Evolutionary conservation across 768 basidiomycete species (phyloP).

Genomic region (Clathrus columnatus): DNA sequence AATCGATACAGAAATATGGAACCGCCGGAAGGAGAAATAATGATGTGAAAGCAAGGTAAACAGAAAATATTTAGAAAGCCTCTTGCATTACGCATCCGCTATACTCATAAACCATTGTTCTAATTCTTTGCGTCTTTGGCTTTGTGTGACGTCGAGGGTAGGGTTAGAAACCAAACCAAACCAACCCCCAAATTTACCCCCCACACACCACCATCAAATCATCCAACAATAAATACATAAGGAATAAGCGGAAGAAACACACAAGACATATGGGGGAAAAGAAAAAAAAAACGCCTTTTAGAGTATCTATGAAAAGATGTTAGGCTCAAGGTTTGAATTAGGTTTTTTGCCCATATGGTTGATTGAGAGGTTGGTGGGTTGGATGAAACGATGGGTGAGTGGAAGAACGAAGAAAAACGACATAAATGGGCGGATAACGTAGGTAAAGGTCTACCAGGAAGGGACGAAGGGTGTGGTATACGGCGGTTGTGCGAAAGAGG

Average conservation of each 20-base stretch:
- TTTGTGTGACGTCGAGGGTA: background rate
- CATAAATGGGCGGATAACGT: no score
- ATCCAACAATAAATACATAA: background rate
- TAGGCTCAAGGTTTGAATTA: background rate
- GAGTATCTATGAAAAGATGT: background rate
- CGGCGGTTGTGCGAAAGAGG: background rate
- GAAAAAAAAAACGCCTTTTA: background rate
- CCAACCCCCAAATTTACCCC: background rate
- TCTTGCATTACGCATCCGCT: no score
- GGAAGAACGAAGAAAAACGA: no score
- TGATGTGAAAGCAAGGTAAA: no score
- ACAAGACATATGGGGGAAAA: background rate
- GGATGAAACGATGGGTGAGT: background rate
- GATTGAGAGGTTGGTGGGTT: background rate
- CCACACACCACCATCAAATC: background rate
- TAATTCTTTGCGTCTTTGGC: no score
- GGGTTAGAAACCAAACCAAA: background rate
- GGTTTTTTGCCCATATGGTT: no score
- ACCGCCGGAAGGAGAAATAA: background rate
- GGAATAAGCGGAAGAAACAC: background rate
- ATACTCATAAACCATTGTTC: no score
- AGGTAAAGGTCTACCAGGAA: no score
- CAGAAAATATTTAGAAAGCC: no score
- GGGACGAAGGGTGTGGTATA: no score
- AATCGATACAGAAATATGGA: background rate